A percentile compares a stretch with the other conserved stretches of the same genome.
Conservation (phyloP, 2,329 filamentous ascomycete species). For the Alternaria hordeiaustralica region DNA sequence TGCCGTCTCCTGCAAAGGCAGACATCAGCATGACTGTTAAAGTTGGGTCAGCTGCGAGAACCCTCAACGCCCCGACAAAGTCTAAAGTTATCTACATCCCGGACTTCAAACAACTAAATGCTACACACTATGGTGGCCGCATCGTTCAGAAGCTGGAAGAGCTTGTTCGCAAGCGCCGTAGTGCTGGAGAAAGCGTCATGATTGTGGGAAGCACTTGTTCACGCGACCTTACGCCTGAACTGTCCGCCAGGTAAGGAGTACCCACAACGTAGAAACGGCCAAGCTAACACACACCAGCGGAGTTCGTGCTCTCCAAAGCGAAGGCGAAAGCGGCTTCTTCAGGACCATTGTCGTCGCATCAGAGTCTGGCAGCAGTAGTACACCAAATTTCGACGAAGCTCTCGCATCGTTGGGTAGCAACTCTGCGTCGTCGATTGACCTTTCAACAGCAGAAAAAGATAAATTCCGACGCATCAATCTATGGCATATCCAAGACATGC, state of each 20-base stretch:
- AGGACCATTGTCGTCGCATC: conserved; percentile 45
- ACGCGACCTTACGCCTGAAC: conserved; percentile 54
- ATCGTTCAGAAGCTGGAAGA: conserved; percentile 74
- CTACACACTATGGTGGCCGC: conserved; percentile 70
- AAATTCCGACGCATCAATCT: conserved; percentile 63
- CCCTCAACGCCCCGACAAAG: conserved; percentile 37
- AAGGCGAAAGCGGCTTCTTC: conserved; percentile 41
- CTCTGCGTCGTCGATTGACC: conserved; percentile 5
- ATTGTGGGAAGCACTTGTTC: conserved; percentile 78
- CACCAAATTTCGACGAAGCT: conserved; percentile 20
- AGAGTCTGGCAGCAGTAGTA: conserved; percentile 17
- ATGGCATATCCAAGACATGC: conserved; percentile 69
- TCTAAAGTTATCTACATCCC: conserved; percentile 77
- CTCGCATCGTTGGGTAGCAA: conserved; percentile 13
- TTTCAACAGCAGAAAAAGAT: conserved; percentile 22
- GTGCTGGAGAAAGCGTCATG: conserved; percentile 73
- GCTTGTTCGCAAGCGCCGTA: conserved; percentile 74
- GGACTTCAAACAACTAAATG: conserved; percentile 79
- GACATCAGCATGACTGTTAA: conserved; percentile 25
- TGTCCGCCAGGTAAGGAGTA: conserved; percentile 43
- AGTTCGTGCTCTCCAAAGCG: conserved; percentile 55
- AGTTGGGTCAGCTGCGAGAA: conserved; percentile 21
- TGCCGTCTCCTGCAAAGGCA: conserved; percentile 24
- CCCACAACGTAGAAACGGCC: background rate
- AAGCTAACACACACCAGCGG: conserved; percentile 32